Percentiles rank a stretch among this genome's conserved stretches.
These are phyloP conservation scores for Afroboletus lepidellus DNA, from an alignment of 1,284 basidiomycete genomes.

Conservation along the genomic window DNA sequence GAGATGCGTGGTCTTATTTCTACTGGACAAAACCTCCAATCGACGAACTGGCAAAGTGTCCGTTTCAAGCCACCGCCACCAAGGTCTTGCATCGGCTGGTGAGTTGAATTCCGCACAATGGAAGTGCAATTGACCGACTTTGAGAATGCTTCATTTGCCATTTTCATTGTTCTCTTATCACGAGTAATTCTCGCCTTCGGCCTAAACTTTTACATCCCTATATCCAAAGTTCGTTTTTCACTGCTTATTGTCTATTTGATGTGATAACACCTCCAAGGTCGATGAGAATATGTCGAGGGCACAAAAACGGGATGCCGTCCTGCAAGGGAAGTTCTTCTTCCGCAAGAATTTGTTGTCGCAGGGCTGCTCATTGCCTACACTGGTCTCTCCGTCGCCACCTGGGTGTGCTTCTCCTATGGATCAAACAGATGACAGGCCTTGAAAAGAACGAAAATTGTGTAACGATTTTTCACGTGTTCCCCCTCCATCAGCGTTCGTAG, in stretches of 20 bases:
- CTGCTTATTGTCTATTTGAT: neutral
- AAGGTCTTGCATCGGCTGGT: constrained; percentile 92
- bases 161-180: constrained; percentile 93
- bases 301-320: constrained; percentile 81
- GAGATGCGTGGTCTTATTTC: too few species aligned
- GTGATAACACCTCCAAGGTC: constrained; percentile 54
- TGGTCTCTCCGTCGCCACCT: constrained; percentile 50
- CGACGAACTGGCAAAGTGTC: constrained; percentile 99
- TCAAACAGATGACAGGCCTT: constrained; percentile 24
- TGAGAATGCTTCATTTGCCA: constrained; percentile 95
- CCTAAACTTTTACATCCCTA: constrained; percentile 95
- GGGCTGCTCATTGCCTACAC: constrained; percentile 39
- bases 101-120: constrained; percentile 98
- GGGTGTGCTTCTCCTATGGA: constrained; percentile 50
- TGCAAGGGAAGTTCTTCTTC: constrained; percentile 83
- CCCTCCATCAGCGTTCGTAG: constrained; percentile 42
- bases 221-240: constrained; percentile 76
- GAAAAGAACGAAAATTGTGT: constrained; percentile 62
- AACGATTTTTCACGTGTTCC: constrained; percentile 69
- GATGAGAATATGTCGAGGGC: constrained; percentile 96
- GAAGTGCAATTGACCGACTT: constrained; percentile 99
- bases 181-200: constrained; percentile 90
- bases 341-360: constrained; percentile 80
- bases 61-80: constrained; percentile 98
- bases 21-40: constrained; percentile 94